Conservation (phyloP, 192 early-diverging fungal species). For the Geranomyces variabilis region DNA sequence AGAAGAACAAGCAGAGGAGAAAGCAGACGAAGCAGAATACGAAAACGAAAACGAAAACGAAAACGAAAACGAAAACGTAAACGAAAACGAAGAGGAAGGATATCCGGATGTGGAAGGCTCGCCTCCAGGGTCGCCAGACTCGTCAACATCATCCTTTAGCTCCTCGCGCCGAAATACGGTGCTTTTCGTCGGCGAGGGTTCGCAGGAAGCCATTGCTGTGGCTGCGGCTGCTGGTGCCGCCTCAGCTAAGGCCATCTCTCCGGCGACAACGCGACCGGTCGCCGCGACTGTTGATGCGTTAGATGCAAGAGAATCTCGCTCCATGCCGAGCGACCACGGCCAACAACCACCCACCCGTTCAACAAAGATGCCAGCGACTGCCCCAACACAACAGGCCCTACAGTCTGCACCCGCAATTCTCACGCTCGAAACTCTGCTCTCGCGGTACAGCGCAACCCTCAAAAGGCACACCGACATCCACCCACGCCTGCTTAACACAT, state of each 20-base stretch:
- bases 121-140: background rate
- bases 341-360: no score
- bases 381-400: background rate
- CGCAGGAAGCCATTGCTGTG: background rate
- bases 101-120: background rate
- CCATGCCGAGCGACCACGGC: no score
- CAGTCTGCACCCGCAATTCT: background rate
- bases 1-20: no score
- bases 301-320: no score
- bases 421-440: background rate
- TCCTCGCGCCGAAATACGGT: slow-evolving; percentile 1
- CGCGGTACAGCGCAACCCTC: background rate
- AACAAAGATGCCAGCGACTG: background rate
- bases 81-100: background rate
- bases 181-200: background rate
- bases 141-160: background rate
- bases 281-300: no score
- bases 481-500: slow-evolving; percentile 4
- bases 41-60: background rate
- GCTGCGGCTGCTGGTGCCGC: no score
- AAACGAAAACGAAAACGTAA: background rate
- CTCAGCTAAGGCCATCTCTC: background rate
- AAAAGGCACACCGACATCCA: background rate
- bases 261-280: background rate
- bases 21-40: background rate